A percentile compares a stretch with the other conserved stretches of the same genome.
phyloP scores from a whole-genome alignment of 495 filamentous ascomycete species.

The Margaritispora aquatica region DNA sequence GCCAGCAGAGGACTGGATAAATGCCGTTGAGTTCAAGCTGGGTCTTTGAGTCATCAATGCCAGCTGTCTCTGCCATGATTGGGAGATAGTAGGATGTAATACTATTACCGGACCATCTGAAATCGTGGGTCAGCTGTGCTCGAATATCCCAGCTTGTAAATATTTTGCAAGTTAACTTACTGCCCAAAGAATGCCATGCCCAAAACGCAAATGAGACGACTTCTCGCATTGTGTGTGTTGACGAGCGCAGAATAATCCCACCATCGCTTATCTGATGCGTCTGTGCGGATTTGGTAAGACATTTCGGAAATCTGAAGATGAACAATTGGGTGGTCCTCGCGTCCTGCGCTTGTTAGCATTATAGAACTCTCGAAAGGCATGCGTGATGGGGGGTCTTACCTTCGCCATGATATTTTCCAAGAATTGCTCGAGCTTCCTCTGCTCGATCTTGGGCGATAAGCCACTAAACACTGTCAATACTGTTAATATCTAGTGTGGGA shows the following conservation, averaged over 20 bases:
- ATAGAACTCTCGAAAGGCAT: not conserved
- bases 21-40: slow-evolving; percentile 38
- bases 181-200: slow-evolving; percentile 50
- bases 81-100: slow-evolving; percentile 42
- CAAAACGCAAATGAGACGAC: slow-evolving; percentile 51
- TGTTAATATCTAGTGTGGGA: not conserved
- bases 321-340: slow-evolving; percentile 46
- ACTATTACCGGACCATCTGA: slow-evolving; percentile 38
- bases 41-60: slow-evolving; percentile 41
- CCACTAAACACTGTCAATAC: slow-evolving; percentile 25
- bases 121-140: not conserved
- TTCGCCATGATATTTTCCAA: slow-evolving; percentile 54
- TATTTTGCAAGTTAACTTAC: not conserved
- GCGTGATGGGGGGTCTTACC: slow-evolving; percentile 22
- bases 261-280: slow-evolving; percentile 53
- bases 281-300: slow-evolving; percentile 43
- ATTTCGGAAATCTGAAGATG: slow-evolving; percentile 56
- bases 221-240: slow-evolving; percentile 50
- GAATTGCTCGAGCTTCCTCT: slow-evolving; percentile 42
- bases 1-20: slow-evolving; percentile 32
- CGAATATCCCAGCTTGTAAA: no score
- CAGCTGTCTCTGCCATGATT: slow-evolving; percentile 42
- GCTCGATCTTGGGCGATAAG: slow-evolving; percentile 59
- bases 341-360: slow-evolving; percentile 25
- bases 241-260: slow-evolving; percentile 64